Conservation (phyloP, 202 grass and related monocot genomes). For the Eragrostis tef region DNA sequence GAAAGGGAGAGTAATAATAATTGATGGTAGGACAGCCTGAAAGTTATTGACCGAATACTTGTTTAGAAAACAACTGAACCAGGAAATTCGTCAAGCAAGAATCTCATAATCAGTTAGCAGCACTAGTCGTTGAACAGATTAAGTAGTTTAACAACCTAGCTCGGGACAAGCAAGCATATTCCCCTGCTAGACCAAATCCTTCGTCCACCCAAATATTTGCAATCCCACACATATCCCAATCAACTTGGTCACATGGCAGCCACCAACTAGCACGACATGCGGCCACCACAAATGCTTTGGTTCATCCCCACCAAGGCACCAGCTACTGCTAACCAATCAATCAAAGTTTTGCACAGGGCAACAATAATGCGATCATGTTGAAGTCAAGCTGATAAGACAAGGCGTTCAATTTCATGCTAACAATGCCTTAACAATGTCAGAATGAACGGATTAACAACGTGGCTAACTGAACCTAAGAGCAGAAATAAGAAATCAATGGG, state of each 20-base stretch:
- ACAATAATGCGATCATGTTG: neutral
- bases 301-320: conserved; percentile 27
- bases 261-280: conserved; percentile 30
- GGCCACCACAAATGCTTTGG: conserved; percentile 18
- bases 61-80: neutral
- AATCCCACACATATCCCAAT: conserved; percentile 35
- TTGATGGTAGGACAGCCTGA: neutral
- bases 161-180: conserved; percentile 47
- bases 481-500: no score
- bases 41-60: neutral
- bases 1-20: neutral
- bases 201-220: neutral
- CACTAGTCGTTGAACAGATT: conserved; percentile 37
- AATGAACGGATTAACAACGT: neutral
- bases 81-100: conserved; percentile 18
- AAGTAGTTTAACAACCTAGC: conserved; percentile 43
- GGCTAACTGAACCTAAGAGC: neutral
- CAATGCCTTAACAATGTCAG: neutral
- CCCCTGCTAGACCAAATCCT: conserved; percentile 35
- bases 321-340: conserved; percentile 38
- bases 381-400: neutral
- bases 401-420: neutral
- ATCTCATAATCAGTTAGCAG: conserved; percentile 8
- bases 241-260: conserved; percentile 55
- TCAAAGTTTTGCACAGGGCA: neutral